Conservation (phyloP, 1,139 yeast genomes). For the Zygoascus sp. region DNA sequence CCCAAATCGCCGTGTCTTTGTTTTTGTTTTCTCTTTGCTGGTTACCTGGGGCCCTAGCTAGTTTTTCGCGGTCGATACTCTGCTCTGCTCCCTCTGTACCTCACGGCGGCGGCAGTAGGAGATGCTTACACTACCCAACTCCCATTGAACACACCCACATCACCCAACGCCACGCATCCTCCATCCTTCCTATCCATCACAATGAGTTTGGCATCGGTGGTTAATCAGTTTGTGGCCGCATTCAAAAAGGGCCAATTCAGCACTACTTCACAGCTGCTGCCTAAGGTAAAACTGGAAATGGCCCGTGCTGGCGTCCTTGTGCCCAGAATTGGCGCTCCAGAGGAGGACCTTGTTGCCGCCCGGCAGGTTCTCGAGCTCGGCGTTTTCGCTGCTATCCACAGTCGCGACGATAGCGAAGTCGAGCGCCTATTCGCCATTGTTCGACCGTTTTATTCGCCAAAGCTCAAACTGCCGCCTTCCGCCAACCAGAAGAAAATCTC, state of each 20-base stretch:
- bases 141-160: too few species aligned
- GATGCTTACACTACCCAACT: too few species aligned
- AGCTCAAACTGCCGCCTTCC: conserved; percentile 48
- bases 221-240: conserved; percentile 61
- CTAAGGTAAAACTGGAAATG: conserved; percentile 71
- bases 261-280: conserved; percentile 56
- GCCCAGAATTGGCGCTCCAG: conserved; percentile 46
- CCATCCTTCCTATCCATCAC: not conserved
- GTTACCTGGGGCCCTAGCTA: too few species aligned
- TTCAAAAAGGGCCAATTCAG: conserved; percentile 60
- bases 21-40: too few species aligned
- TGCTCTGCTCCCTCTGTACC: too few species aligned
- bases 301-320: conserved; percentile 73
- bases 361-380: conserved; percentile 85
- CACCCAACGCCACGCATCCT: not conserved
- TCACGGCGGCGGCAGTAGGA: too few species aligned
- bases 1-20: too few species aligned
- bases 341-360: conserved; percentile 68
- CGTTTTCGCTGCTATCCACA: conserved; percentile 67
- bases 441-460: conserved; percentile 61
- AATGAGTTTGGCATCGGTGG: conserved; percentile 28
- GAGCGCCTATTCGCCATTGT: conserved; percentile 72
- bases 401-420: conserved; percentile 58
- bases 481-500: conserved; percentile 70
- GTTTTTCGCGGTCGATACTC: too few species aligned